A percentile compares a stretch with the other conserved stretches of the same genome.
Evolutionary conservation across 139 green algal species (phyloP).

Genomic region (Monoraphidium neglectum): DNA sequence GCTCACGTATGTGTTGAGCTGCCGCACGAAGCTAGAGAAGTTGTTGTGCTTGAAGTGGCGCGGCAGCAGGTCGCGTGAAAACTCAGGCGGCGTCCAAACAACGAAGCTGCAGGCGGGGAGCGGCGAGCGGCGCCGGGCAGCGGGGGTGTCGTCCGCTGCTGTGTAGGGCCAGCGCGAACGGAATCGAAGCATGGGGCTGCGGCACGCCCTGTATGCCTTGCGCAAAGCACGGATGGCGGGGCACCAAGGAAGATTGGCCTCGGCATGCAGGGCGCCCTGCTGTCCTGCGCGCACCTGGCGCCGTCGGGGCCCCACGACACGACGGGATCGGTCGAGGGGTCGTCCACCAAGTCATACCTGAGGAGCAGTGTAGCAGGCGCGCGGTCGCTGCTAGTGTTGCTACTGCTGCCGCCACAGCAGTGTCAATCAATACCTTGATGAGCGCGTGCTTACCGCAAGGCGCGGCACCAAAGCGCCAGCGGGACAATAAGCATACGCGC

Average conservation of each 20-base stretch:
- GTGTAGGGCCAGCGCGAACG: background rate
- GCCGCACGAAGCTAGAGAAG: constrained; percentile 94
- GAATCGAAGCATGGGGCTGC: background rate
- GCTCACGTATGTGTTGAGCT: constrained; percentile 96
- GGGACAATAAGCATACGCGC: too few relatives aligned
- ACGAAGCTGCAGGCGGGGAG: constrained; percentile 72
- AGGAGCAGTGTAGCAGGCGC: too few relatives aligned
- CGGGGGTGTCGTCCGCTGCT: background rate
- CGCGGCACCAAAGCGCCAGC: too few relatives aligned
- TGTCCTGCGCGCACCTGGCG: constrained; percentile 63
- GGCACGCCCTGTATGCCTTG: background rate
- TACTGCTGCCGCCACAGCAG: too few relatives aligned
- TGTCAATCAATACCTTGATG: too few relatives aligned
- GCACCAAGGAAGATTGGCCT: too few relatives aligned
- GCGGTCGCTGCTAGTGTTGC: too few relatives aligned
- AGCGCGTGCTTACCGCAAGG: too few relatives aligned
- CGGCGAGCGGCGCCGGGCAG: background rate
- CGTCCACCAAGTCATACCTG: constrained; percentile 95
- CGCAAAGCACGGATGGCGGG: background rate
- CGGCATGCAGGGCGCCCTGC: too few relatives aligned
- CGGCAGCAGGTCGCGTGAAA: constrained; percentile 88
- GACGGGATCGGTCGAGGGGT: constrained; percentile 73
- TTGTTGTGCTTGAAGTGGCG: constrained; percentile 99
- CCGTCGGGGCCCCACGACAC: constrained; percentile 88
- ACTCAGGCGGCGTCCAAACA: constrained; percentile 92